These are phyloP conservation scores for Graphilbum fragrans DNA, from an alignment of 2,329 filamentous ascomycete genomes.

Conservation along the genomic window DNA sequence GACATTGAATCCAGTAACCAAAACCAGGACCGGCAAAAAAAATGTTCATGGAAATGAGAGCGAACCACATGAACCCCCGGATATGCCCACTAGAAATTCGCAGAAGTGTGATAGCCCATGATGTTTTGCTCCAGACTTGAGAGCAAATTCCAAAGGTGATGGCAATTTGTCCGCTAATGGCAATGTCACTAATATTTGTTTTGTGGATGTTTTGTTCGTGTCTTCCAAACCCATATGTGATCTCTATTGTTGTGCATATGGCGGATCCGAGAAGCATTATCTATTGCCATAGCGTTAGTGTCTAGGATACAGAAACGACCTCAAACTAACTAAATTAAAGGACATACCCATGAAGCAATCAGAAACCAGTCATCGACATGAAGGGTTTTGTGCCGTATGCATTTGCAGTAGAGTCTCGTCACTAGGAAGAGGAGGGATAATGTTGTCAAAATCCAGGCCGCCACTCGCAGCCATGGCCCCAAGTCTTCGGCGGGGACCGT, in stretches of 20 bases:
- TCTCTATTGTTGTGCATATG: slow-evolving; percentile 1
- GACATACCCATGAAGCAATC: slow-evolving; percentile 13
- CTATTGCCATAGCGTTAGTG: too few species aligned
- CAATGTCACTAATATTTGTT: neutral
- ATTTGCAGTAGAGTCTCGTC: slow-evolving; percentile 16
- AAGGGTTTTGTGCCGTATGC: slow-evolving; percentile 10
- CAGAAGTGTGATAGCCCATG: slow-evolving; percentile 23
- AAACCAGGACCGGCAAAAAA: slow-evolving; percentile 15
- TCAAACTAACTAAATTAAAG: too few species aligned
- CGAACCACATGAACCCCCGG: slow-evolving; percentile 17
- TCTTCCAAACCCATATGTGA: slow-evolving; percentile 2
- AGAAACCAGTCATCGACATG: slow-evolving; percentile 15
- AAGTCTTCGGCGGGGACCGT: slow-evolving; percentile 5
- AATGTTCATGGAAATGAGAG: slow-evolving; percentile 20
- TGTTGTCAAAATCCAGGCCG: slow-evolving; percentile 10
- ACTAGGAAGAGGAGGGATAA: slow-evolving; percentile 13
- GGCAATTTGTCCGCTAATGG: slow-evolving; percentile 8
- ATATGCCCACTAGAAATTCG: slow-evolving; percentile 18
- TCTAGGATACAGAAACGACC: too few species aligned
- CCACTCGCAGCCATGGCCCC: slow-evolving; percentile 10
- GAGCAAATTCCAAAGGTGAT: slow-evolving; percentile 17
- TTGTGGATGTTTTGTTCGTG: neutral
- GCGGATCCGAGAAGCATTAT: neutral
- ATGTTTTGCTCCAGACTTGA: slow-evolving; percentile 23
- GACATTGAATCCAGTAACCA: slow-evolving; percentile 17